A percentile compares a stretch with the other conserved stretches of the same genome.
These are phyloP conservation scores for Excoecaria agallocha DNA, from an alignment of 345 rosid genomes.

Conservation along the genomic window DNA sequence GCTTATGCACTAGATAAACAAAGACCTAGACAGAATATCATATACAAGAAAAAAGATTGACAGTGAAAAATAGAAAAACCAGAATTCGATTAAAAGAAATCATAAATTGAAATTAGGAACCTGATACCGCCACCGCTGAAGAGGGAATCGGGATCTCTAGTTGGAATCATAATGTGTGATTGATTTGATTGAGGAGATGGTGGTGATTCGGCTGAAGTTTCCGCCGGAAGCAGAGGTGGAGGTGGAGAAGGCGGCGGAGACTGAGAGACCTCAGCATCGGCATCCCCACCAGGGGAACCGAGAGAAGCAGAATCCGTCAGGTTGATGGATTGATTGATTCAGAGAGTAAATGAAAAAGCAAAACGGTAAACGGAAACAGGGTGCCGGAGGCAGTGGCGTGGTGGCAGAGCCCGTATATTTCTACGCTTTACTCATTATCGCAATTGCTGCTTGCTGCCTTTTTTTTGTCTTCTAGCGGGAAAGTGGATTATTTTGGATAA, in stretches of 20 bases:
- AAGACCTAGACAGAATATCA: not conserved
- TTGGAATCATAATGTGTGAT: constrained; percentile 26
- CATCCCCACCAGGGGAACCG: constrained; percentile 16
- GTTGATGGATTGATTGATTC: not conserved
- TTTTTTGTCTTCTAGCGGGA: too few species aligned
- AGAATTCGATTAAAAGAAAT: not conserved
- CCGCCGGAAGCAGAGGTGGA: not conserved
- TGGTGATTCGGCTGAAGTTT: not conserved
- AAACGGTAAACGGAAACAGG: too few species aligned
- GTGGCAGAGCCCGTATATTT: not conserved
- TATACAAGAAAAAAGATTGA: not conserved
- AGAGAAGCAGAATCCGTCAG: constrained; percentile 11
- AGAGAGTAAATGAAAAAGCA: not conserved
- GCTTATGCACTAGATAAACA: not conserved
- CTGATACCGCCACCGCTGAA: constrained; percentile 55
- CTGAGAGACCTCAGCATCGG: constrained; percentile 8
- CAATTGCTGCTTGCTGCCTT: too few species aligned
- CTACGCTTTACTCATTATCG: too few species aligned
- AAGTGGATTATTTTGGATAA: too few species aligned
- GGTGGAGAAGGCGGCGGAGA: not conserved
- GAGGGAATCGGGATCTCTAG: constrained; percentile 30
- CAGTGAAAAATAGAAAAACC: not conserved
- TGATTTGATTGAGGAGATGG: not conserved
- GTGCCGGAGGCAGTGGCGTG: not conserved
- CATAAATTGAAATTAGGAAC: constrained; percentile 17